Base-by-base conservation (phyloP, 2,329 filamentous ascomycete genomes). In the Hymenoscyphus albidus region DNA sequence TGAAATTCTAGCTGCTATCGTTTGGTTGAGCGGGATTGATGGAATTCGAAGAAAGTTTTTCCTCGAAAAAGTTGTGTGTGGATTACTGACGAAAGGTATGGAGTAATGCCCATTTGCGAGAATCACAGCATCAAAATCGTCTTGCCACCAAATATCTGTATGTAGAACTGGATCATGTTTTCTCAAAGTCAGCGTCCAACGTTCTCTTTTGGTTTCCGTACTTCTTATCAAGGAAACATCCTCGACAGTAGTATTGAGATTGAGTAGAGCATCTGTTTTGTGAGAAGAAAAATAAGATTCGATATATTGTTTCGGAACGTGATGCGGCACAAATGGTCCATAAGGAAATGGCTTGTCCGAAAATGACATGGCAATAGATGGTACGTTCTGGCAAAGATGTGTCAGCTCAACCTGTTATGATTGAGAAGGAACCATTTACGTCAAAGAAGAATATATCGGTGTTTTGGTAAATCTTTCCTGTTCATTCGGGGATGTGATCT, bases 41-140 rank as follows among this genome's bases (percentile, higher is more conserved):
- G n/a, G n/a, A n/a, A n/a, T n/a, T n/a, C n/a, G n/a, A n/a, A n/a
- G n/a, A n/a, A n/a, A n/a, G n/a, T n/a, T n/a, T n/a, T n/a, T n/a
- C n/a, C n/a, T n/a, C n/a, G n/a, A n/a, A n/a, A n/a, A n/a, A n/a
- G n/a, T n/a, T n/a, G n/a, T n/a, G n/a, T n/a, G n/a, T n/a, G n/a
- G n/a, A n/a, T n/a, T n/a, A n/a, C n/a, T n/a, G n/a, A n/a, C n/a
- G n/a, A n/a, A 87, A 0, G 89, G 87, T 3, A 88, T 83, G 2
- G 84, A 83, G 74, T 91, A 93, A 76, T 93, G 90, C 0, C 91
- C 91, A 64, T 86, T 90, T 16, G 89, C 89, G 10, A 91, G 82
- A 1, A 93, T 84, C 5, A 93, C 84, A 5, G 90, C 90, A 73
- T 93, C 90, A 22, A 83, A 85, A 0, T 73, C 68, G 35, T 85